phyloP scores from a whole-genome alignment of 352 stramenopile genomes.

The Pseudoperonospora humuli region DNA sequence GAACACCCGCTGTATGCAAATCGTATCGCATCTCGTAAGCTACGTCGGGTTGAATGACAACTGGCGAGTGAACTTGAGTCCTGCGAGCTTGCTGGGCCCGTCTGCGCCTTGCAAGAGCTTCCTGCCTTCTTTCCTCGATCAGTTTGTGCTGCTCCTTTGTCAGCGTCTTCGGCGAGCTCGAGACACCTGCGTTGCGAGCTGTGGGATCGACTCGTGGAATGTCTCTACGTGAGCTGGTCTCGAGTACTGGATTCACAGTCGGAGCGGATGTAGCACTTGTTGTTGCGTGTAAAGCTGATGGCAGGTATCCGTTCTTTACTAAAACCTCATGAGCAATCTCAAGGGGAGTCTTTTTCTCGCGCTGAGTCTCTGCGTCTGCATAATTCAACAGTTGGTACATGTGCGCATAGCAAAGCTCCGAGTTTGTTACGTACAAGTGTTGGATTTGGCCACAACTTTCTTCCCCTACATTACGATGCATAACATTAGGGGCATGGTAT shows the following conservation, averaged over 20 bases:
- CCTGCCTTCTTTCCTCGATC: slow-evolving; percentile 43
- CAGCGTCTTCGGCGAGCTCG: slow-evolving; percentile 28
- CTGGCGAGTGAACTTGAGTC: neutral
- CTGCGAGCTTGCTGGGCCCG: slow-evolving; percentile 3
- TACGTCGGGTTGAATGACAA: slow-evolving; percentile 2
- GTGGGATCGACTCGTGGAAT: neutral
- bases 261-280: neutral
- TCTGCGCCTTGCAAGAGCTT: slow-evolving; percentile 53
- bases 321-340: slow-evolving; percentile 58
- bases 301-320: slow-evolving; percentile 47
- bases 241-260: neutral
- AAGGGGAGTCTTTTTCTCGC: slow-evolving; percentile 45
- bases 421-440: slow-evolving; percentile 34
- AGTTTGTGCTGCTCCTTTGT: slow-evolving; percentile 45
- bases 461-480: too few species aligned
- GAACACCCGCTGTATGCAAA: neutral
- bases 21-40: neutral
- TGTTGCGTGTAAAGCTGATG: slow-evolving; percentile 2
- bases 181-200: slow-evolving; percentile 1
- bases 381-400: neutral
- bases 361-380: slow-evolving; percentile 46
- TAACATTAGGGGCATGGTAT: too few species aligned
- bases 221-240: neutral
- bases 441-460: slow-evolving; percentile 64
- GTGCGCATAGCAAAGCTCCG: neutral